Conservation (phyloP, 352 stramenopile genomes). For the Thraustotheca clavata region DNA sequence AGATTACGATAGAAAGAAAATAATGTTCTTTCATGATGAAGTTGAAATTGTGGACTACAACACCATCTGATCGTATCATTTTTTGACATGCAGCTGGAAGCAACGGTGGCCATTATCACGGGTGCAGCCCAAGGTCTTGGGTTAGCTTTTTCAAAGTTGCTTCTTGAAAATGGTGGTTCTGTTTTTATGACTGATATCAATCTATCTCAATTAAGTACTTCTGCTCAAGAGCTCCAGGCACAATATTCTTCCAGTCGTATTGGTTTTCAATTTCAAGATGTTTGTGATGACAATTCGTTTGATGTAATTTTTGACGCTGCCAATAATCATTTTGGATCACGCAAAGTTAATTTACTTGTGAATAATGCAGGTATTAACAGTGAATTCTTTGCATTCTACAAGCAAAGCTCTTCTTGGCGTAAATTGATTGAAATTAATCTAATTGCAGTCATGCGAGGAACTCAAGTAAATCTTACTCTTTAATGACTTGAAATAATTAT, state of each 20-base stretch:
- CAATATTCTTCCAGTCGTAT: constrained; percentile 46
- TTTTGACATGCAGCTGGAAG: constrained; percentile 48
- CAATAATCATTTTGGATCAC: constrained; percentile 40
- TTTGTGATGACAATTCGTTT: constrained; percentile 59
- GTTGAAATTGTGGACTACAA: too few species aligned
- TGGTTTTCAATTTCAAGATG: constrained; percentile 58
- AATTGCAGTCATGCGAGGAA: constrained; percentile 55
- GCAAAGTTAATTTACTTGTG: constrained; percentile 56
- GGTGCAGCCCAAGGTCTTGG: constrained; percentile 59
- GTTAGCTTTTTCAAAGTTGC: constrained; percentile 46
- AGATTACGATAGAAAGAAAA: too few species aligned
- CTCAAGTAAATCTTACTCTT: constrained; percentile 29
- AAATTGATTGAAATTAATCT: constrained; percentile 65
- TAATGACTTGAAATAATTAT: constrained; percentile 48
- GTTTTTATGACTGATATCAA: constrained; percentile 76
- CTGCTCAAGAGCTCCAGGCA: constrained; percentile 45
- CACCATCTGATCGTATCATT: too few species aligned
- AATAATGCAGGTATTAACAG: constrained; percentile 75
- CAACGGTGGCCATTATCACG: constrained; percentile 61
- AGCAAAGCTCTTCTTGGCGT: constrained; percentile 43
- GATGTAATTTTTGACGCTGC: constrained; percentile 47
- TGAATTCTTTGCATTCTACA: constrained; percentile 32
- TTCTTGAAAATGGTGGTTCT: constrained; percentile 41
- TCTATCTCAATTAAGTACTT: constrained; percentile 42
- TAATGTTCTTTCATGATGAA: too few species aligned